These are phyloP conservation scores for Kwoniella sp. DNA, from an alignment of 768 basidiomycete species.

Conservation along the genomic window DNA sequence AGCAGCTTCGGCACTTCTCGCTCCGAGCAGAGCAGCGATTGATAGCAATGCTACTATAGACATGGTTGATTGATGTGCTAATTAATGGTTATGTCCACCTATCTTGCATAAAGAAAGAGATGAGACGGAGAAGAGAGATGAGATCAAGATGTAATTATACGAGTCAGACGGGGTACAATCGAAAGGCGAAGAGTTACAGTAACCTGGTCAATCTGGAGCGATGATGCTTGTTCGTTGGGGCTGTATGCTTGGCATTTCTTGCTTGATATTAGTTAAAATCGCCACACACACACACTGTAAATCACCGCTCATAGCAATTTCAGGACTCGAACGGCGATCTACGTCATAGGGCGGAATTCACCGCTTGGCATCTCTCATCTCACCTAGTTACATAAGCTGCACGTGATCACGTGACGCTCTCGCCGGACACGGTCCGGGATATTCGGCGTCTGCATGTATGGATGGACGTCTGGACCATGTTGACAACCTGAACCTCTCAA, in stretches of 20 bases:
- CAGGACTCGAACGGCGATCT: neutral
- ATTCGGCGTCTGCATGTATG: no score
- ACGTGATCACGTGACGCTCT: no score
- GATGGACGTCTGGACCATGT: no score
- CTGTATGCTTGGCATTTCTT: neutral
- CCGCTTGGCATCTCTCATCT: neutral
- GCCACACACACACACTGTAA: neutral
- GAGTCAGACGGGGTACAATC: no score
- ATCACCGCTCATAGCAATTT: conserved; percentile 1
- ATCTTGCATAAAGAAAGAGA: neutral
- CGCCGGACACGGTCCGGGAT: neutral
- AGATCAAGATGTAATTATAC: no score
- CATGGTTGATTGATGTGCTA: neutral
- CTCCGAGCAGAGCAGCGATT: conserved; percentile 8
- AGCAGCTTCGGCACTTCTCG: conserved; percentile 6
- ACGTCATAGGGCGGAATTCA: neutral
- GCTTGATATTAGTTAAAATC: neutral
- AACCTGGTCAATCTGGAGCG: neutral
- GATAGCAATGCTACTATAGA: conserved; percentile 6
- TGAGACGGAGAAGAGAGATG: neutral
- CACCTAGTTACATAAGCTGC: no score
- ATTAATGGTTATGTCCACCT: no score
- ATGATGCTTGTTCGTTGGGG: conserved; percentile 1
- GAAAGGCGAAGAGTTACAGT: no score
- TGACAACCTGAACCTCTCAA: neutral